Evolutionary conservation across 2,329 filamentous ascomycete species (phyloP).

Genomic region (Peltaster fructicola): DNA sequence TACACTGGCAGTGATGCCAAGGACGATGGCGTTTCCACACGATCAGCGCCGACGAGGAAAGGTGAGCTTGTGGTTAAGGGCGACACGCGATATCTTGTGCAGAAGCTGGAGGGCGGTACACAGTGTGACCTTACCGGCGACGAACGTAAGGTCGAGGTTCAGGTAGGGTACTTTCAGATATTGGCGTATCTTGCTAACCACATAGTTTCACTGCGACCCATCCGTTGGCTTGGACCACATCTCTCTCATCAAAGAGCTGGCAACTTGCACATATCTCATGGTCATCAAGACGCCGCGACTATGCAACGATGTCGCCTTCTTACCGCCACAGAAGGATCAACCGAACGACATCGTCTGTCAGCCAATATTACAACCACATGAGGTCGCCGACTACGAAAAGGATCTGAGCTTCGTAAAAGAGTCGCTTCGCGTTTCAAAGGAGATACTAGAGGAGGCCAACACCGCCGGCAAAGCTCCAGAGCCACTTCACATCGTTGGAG

Average conservation of each 20-base stretch:
- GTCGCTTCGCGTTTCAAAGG: conserved; percentile 1
- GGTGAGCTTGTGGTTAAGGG: conserved; percentile 54
- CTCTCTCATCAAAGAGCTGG: conserved; percentile 82
- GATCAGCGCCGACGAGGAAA: conserved; percentile 37
- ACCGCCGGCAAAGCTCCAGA: conserved; percentile 4
- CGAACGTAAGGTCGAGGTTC: conserved; percentile 68
- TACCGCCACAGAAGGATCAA: conserved; percentile 59
- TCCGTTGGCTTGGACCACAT: conserved; percentile 56
- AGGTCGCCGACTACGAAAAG: conserved; percentile 20
- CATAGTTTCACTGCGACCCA: conserved; percentile 59
- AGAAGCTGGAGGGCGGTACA: conserved; percentile 62
- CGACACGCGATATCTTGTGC: conserved; percentile 71
- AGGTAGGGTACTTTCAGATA: conserved; percentile 24
- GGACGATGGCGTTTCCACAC: too few relatives aligned
- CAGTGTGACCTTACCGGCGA: conserved; percentile 72
- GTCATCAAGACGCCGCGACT: conserved; percentile 76
- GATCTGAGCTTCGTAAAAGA: too few relatives aligned
- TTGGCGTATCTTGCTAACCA: not conserved
- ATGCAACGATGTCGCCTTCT: conserved; percentile 73
- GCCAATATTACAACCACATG: conserved; percentile 45
- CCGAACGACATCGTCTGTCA: conserved; percentile 63
- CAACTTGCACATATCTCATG: conserved; percentile 86
- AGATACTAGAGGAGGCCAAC: conserved; percentile 7
- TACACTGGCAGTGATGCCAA: too few relatives aligned
- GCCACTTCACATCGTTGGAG: conserved; percentile 31